Evolutionary conservation across 495 filamentous ascomycete genomes (phyloP).

Genomic region (Trichoderma gamsii): DNA sequence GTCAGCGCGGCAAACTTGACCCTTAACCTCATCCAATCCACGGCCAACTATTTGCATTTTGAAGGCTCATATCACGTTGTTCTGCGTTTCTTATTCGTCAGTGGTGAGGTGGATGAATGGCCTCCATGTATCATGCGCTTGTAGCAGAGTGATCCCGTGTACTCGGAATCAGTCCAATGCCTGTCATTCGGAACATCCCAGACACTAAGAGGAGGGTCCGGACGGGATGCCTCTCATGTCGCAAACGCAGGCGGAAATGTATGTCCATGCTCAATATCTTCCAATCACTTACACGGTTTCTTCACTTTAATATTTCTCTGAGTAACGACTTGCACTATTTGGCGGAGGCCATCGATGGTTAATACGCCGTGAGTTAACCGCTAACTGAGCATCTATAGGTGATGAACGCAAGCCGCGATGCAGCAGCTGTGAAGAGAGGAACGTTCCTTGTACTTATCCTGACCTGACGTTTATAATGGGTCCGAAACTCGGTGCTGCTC

Average conservation of each 20-base stretch:
- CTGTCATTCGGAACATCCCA: slow-evolving; percentile 9
- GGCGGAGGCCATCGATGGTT: neutral
- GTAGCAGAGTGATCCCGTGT: neutral
- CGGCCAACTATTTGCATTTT: neutral
- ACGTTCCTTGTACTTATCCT: neutral
- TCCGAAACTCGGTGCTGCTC: neutral
- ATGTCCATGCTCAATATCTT: neutral
- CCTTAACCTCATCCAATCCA: too few relatives aligned
- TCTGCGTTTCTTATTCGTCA: too few relatives aligned
- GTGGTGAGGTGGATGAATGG: too few relatives aligned
- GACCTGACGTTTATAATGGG: neutral
- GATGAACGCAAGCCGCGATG: slow-evolving; percentile 9
- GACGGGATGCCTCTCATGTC: neutral
- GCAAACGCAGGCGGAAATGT: neutral
- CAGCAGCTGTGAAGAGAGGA: neutral
- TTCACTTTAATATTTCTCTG: too few relatives aligned
- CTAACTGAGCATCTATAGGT: neutral
- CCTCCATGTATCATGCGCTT: neutral
- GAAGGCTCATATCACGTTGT: neutral
- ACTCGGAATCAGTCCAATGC: neutral
- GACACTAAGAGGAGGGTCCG: neutral
- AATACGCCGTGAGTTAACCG: neutral
- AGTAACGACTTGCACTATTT: too few relatives aligned
- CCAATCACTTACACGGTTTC: too few relatives aligned
- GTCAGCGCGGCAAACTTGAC: neutral